Conservation (phyloP, 306 rosid genomes). For the Vigna mungo region DNA sequence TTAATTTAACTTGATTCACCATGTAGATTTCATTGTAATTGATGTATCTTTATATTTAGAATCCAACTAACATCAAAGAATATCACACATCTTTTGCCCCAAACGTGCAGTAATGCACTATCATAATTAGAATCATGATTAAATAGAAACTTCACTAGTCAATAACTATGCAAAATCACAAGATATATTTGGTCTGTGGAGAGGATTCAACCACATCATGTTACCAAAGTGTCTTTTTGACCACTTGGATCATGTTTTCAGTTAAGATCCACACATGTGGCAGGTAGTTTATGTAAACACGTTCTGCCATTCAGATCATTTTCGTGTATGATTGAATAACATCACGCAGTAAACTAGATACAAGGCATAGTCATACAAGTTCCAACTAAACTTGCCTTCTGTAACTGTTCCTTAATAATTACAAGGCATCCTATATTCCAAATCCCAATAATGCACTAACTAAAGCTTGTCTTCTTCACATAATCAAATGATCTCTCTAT, state of each 20-base stretch:
- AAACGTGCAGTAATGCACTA: neutral
- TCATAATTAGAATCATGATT: constrained; percentile 4
- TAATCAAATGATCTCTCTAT: constrained; percentile 14
- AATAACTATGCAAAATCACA: neutral
- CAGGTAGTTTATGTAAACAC: neutral
- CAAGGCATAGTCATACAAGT: neutral
- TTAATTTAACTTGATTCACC: neutral
- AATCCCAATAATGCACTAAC: constrained; percentile 11
- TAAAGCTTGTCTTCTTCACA: neutral
- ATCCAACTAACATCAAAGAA: constrained; percentile 16
- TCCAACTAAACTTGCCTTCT: neutral
- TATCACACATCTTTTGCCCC: neutral
- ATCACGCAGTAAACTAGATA: neutral
- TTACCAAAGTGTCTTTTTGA: constrained; percentile 7
- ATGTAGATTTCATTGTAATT: neutral
- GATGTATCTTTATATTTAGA: neutral
- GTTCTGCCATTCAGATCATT: neutral
- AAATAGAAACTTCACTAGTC: neutral
- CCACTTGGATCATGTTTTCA: neutral
- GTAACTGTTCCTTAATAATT: neutral
- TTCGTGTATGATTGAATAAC: neutral
- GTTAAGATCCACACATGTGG: neutral
- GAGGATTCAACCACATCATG: constrained; percentile 11
- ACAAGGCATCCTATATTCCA: constrained; percentile 18
- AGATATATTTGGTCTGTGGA: neutral